Conservation (phyloP, 108 stramenopile species). For the Discostella stelligeroides region DNA sequence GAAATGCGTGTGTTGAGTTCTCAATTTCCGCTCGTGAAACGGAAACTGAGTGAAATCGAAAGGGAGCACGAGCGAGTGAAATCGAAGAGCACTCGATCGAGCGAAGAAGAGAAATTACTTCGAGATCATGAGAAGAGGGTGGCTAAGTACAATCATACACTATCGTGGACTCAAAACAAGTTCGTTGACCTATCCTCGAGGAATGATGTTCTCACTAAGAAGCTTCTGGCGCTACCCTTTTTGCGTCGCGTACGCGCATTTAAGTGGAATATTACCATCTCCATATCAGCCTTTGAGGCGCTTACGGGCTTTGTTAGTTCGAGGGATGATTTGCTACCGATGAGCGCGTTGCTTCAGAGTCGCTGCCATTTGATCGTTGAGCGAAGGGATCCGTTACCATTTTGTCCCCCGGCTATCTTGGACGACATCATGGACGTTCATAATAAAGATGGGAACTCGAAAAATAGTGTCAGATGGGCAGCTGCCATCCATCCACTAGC, state of each 20-base stretch:
- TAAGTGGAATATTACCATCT: conserved; percentile 82
- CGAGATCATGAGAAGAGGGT: conserved; percentile 12
- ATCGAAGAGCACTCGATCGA: conserved; percentile 22
- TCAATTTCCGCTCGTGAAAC: conserved; percentile 12
- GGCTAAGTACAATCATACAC: conserved; percentile 24
- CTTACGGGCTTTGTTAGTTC: conserved; percentile 59
- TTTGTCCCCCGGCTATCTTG: conserved; percentile 69
- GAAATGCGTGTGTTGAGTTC: conserved; percentile 26
- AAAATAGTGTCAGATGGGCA: conserved; percentile 67
- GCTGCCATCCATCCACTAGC: conserved; percentile 60
- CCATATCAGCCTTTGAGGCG: conserved; percentile 62
- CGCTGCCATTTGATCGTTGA: conserved; percentile 87
- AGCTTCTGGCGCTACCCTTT: conserved; percentile 75
- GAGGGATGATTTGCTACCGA: conserved; percentile 61
- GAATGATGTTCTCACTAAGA: conserved; percentile 50
- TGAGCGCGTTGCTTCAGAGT: conserved; percentile 81
- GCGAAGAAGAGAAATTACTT: conserved; percentile 18
- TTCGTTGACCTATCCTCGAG: conserved; percentile 55
- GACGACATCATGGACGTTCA: conserved; percentile 49
- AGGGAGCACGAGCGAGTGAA: conserved; percentile 14
- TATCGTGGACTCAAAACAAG: conserved; percentile 50
- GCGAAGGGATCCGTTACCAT: conserved; percentile 80
- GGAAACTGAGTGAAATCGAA: conserved; percentile 32
- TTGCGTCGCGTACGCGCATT: conserved; percentile 79
- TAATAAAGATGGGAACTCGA: conserved; percentile 12